Conservation (phyloP, 257 asterid genomes). For the Plantago major region DNA sequence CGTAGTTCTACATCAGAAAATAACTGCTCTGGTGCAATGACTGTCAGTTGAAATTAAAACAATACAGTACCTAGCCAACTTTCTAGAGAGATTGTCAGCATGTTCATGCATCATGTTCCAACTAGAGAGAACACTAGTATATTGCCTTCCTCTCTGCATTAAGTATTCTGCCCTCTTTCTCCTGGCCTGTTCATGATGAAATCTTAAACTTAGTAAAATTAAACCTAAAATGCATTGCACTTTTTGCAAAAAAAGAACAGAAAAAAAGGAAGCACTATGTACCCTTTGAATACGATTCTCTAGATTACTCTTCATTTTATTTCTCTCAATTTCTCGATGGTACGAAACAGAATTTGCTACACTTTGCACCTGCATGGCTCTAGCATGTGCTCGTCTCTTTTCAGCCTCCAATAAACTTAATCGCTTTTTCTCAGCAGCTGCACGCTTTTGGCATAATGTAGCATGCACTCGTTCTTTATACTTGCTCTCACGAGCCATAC, state of each 20-base stretch:
- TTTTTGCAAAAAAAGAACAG: neutral
- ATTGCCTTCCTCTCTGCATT: slow-evolving; percentile 69
- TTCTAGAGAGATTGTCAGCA: slow-evolving; percentile 65
- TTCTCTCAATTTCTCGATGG: slow-evolving; percentile 77
- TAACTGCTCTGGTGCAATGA: neutral
- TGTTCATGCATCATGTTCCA: slow-evolving; percentile 56
- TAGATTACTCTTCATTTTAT: slow-evolving; percentile 66
- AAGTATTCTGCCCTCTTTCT: slow-evolving; percentile 82
- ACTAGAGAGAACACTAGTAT: slow-evolving; percentile 25
- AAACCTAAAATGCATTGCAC: neutral
- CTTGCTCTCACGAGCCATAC: slow-evolving; percentile 79
- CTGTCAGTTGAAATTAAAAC: neutral
- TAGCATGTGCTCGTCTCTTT: slow-evolving; percentile 71
- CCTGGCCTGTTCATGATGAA: slow-evolving; percentile 56
- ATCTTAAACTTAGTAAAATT: slow-evolving; percentile 1
- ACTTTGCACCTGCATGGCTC: slow-evolving; percentile 66
- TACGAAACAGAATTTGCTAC: slow-evolving; percentile 59
- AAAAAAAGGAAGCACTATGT: slow-evolving; percentile 7
- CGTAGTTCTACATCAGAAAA: neutral
- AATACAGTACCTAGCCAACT: slow-evolving; percentile 56
- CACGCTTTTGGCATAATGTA: slow-evolving; percentile 83
- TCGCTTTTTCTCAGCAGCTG: slow-evolving; percentile 85
- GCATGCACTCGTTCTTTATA: slow-evolving; percentile 84
- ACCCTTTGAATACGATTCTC: slow-evolving; percentile 85
- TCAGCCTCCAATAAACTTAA: slow-evolving; percentile 83